A percentile compares a stretch with the other conserved stretches of the same genome.
Evolutionary conservation across 768 basidiomycete species (phyloP).

Genomic region (Asterophora lycoperdoides): DNA sequence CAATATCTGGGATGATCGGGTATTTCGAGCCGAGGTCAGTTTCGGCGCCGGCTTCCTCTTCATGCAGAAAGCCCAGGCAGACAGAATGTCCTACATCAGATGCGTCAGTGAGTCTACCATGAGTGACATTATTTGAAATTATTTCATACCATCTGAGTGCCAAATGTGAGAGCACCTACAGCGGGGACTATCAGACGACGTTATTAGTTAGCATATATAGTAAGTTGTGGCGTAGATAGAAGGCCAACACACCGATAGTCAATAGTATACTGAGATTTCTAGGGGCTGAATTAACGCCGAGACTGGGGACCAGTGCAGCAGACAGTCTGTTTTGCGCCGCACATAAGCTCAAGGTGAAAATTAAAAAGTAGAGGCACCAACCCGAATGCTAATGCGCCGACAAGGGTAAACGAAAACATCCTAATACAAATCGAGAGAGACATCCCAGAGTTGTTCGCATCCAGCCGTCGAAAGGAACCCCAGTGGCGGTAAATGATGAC

Average conservation of each 20-base stretch:
- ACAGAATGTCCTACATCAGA: background rate
- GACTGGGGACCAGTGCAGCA: background rate
- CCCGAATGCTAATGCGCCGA: background rate
- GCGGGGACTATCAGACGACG: background rate
- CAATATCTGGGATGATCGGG: too few species aligned
- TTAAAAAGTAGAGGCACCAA: background rate
- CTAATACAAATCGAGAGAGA: background rate
- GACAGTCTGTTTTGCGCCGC: background rate
- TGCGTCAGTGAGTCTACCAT: background rate
- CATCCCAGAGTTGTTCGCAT: background rate
- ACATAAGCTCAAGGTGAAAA: background rate
- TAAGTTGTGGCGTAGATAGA: background rate
- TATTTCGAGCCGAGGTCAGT: too few species aligned
- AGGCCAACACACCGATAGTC: background rate
- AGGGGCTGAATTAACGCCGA: background rate
- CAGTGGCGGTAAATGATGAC: slow-evolving; percentile 1
- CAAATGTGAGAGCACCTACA: background rate
- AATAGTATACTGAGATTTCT: background rate
- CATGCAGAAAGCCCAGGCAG: slow-evolving; percentile 3
- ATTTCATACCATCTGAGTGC: slow-evolving; percentile 1
- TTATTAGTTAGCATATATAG: too few species aligned
- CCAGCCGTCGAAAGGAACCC: background rate
- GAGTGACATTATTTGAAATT: too few species aligned
- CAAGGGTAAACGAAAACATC: background rate
- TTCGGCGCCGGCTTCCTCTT: background rate